These are phyloP conservation scores for Calonectria fujianensis DNA, from an alignment of 2,329 filamentous ascomycete genomes.

Conservation along the genomic window DNA sequence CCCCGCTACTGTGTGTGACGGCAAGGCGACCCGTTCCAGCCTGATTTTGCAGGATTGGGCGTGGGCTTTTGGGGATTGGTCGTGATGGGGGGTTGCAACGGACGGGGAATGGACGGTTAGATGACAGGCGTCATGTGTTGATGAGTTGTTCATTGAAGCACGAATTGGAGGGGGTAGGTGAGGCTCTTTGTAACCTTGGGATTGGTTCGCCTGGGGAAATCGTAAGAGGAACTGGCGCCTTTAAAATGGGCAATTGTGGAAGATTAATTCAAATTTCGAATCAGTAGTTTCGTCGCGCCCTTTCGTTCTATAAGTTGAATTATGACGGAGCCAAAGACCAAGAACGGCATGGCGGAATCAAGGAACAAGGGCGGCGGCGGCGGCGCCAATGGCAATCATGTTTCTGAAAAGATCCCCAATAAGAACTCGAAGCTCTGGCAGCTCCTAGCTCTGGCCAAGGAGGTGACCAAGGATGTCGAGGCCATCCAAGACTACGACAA, in stretches of 20 bases:
- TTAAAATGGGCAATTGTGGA: conserved; percentile 50
- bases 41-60: conserved; percentile 51
- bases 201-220: conserved; percentile 29
- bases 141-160: conserved; percentile 53
- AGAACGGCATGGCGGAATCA: conserved; percentile 53
- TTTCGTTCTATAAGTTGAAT: conserved; percentile 27
- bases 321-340: conserved; percentile 56
- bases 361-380: conserved; percentile 47
- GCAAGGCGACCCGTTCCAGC: conserved; percentile 44
- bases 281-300: conserved; percentile 31
- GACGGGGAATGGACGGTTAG: conserved; percentile 39
- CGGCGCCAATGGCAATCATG: conserved; percentile 50
- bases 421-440: conserved; percentile 54
- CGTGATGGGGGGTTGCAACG: conserved; percentile 46
- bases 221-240: conserved; percentile 40
- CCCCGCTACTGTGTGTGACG: conserved; percentile 53
- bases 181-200: conserved; percentile 51
- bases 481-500: conserved; percentile 55
- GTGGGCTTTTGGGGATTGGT: conserved; percentile 25
- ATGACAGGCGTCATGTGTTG: conserved; percentile 50
- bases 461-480: conserved; percentile 54
- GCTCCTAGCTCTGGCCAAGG: conserved; percentile 53
- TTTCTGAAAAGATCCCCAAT: conserved; percentile 38
- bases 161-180: conserved; percentile 41
- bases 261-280: conserved; percentile 39